Conservation (phyloP, 257 asterid species). For the Rauvolfia tetraphylla region DNA sequence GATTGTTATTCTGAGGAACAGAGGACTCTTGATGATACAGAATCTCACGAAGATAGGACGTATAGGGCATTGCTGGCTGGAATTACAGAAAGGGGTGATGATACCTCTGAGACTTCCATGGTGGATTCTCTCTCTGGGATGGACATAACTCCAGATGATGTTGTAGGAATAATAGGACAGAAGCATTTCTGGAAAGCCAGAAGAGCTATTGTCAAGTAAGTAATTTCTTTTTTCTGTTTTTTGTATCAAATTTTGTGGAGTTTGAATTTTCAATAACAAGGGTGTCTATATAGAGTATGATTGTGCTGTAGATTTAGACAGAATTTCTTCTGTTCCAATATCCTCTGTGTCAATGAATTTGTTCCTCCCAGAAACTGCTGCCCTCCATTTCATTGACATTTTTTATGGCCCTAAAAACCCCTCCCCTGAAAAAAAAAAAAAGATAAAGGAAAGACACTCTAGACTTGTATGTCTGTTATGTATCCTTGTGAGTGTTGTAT, state of each 20-base stretch:
- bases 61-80: slow-evolving; percentile 31
- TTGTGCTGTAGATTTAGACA: neutral
- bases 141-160: slow-evolving; percentile 74
- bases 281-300: neutral
- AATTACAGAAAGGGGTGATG: slow-evolving; percentile 47
- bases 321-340: neutral
- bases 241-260: neutral
- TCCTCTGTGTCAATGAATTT: neutral
- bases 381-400: neutral
- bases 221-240: slow-evolving; percentile 4
- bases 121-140: slow-evolving; percentile 55
- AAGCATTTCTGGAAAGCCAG: slow-evolving; percentile 92
- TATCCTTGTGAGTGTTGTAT: neutral
- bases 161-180: slow-evolving; percentile 72
- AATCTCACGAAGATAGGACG: slow-evolving; percentile 37
- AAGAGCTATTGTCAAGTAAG: slow-evolving; percentile 78
- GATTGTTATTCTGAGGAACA: slow-evolving; percentile 29
- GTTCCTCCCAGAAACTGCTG: neutral
- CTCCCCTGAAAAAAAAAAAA: neutral
- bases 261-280: neutral
- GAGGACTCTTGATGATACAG: slow-evolving; percentile 33
- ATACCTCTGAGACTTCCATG: slow-evolving; percentile 60
- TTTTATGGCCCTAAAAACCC: neutral
- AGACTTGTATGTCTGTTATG: neutral
- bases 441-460: neutral